phyloP scores from a whole-genome alignment of 331 rosid species.

The Pyrus hybrid region DNA sequence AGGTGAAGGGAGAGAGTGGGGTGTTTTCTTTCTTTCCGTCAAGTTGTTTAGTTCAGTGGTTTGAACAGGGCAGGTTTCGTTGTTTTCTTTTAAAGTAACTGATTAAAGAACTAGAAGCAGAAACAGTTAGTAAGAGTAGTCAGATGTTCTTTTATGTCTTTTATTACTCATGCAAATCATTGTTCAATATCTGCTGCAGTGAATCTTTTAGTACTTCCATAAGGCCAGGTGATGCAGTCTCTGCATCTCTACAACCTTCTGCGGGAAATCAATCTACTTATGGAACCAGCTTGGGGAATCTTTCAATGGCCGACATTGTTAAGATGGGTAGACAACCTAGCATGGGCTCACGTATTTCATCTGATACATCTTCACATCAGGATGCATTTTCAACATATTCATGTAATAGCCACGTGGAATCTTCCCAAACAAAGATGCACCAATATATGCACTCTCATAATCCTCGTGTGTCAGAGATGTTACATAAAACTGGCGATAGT shows the following conservation, averaged over 20 bases:
- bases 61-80: not conserved
- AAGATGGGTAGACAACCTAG: constrained; percentile 34
- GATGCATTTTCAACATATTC: constrained; percentile 11
- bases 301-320: constrained; percentile 66
- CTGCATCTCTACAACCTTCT: constrained; percentile 27
- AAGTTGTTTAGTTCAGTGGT: not conserved
- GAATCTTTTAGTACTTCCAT: constrained; percentile 27
- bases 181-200: constrained; percentile 39
- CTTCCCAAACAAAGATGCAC: constrained; percentile 24
- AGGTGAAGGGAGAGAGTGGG: not conserved
- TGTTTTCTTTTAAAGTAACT: not conserved
- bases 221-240: constrained; percentile 23
- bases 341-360: constrained; percentile 9
- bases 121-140: not conserved
- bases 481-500: not conserved
- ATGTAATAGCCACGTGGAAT: constrained; percentile 18
- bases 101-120: not conserved
- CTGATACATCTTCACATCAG: constrained; percentile 17
- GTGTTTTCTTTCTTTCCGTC: not conserved
- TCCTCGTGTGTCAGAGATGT: constrained; percentile 3
- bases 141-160: not conserved
- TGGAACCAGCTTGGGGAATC: constrained; percentile 33
- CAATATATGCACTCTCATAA: constrained; percentile 15
- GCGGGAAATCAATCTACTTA: constrained; percentile 23
- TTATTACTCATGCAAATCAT: constrained; percentile 7